Evolutionary conservation across 2,329 filamentous ascomycete genomes (phyloP).

Genomic region (Emericellopsis atlantica): DNA sequence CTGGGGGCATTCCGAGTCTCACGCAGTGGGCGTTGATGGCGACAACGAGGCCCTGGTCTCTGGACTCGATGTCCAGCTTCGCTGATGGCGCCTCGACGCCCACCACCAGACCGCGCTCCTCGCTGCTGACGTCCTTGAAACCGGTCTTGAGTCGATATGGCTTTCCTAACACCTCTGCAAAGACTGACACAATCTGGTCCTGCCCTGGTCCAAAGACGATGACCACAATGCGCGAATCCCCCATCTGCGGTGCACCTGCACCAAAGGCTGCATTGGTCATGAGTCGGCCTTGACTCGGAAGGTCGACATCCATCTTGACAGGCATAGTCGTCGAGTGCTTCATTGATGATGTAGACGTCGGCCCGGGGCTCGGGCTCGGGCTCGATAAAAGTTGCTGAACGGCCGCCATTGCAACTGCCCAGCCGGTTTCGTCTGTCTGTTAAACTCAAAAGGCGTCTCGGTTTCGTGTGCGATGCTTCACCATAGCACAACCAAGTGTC

Average conservation of each 20-base stretch:
- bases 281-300: constrained; percentile 17
- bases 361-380: constrained; percentile 15
- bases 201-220: constrained; percentile 61
- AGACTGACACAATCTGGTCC: constrained; percentile 60
- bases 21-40: constrained; percentile 69
- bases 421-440: no score
- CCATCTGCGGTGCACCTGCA: constrained; percentile 32
- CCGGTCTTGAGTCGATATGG: constrained; percentile 47
- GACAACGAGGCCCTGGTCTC: constrained; percentile 47
- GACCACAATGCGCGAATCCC: constrained; percentile 46
- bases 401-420: constrained; percentile 17
- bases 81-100: constrained; percentile 49
- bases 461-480: no score
- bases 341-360: constrained; percentile 5
- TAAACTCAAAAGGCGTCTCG: no score
- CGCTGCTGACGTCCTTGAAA: constrained; percentile 37
- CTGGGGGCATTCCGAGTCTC: constrained; percentile 56
- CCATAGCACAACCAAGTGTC: no score
- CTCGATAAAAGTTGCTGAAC: constrained; percentile 23
- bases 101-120: constrained; percentile 52
- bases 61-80: constrained; percentile 41
- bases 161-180: constrained; percentile 71
- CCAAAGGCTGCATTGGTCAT: constrained; percentile 23
- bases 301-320: constrained; percentile 19
- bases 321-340: neutral